Percentiles rank a stretch among this genome's conserved stretches.
These are phyloP conservation scores for Hemileccinum rubropunctum DNA, from an alignment of 768 basidiomycete species.

Conservation along the genomic window DNA sequence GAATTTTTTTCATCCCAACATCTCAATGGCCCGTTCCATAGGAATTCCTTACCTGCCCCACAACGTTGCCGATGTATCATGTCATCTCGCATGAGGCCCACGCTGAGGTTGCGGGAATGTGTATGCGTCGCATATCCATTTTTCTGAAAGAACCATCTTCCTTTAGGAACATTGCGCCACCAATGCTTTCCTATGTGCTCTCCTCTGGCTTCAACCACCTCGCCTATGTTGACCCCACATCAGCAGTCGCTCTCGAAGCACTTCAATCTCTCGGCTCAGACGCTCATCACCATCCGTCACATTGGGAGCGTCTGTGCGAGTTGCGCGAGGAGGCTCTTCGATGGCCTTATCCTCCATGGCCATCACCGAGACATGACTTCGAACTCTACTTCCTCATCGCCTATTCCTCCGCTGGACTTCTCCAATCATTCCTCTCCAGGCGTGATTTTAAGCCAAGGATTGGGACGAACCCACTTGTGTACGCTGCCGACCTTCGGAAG, in stretches of 20 bases:
- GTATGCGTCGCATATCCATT: not conserved
- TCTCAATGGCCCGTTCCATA: not conserved
- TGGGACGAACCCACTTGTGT: conserved; percentile 10
- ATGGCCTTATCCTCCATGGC: conserved; percentile 2
- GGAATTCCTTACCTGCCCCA: conserved; percentile 1
- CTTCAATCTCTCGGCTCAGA: not conserved
- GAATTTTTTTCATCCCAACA: not conserved
- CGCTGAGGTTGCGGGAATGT: not conserved
- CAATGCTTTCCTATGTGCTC: conserved; percentile 1
- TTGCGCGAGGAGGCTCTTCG: not conserved
- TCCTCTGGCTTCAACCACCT: conserved; percentile 1
- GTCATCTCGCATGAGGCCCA: not conserved
- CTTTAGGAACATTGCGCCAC: not conserved
- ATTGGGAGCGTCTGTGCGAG: not conserved
- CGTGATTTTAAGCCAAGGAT: not conserved
- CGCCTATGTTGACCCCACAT: not conserved
- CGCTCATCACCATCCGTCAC: not conserved
- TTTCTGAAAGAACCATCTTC: not conserved
- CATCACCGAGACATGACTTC: not conserved
- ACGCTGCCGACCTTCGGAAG: conserved; percentile 3
- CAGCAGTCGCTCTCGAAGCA: not conserved
- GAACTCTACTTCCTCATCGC: conserved; percentile 1
- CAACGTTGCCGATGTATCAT: not conserved
- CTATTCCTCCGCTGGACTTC: not conserved
- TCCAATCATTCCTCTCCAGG: not conserved